A percentile compares a stretch with the other conserved stretches of the same genome.
Evolutionary conservation across 257 asterid species (phyloP).

Genomic region (Solanum microdontum): DNA sequence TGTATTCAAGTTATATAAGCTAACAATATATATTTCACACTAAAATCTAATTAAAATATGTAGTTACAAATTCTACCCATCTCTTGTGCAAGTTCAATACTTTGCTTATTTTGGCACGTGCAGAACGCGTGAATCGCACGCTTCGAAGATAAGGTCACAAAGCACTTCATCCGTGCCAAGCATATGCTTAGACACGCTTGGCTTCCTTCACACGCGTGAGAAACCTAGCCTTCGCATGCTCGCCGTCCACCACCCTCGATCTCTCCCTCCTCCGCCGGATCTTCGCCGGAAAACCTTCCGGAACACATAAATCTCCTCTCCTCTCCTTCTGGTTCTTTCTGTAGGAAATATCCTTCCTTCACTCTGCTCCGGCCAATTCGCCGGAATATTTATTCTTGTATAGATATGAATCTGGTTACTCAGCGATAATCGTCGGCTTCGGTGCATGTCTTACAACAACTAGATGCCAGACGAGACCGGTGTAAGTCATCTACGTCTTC

Average conservation of each 20-base stretch:
- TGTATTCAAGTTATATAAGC: neutral
- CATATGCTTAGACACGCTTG: conserved; percentile 44
- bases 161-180: conserved; percentile 47
- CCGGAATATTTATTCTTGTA: conserved; percentile 13
- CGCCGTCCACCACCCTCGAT: conserved; percentile 15
- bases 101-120: conserved; percentile 32
- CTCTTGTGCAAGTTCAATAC: neutral
- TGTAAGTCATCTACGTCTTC: conserved; percentile 8
- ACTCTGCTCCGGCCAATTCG: conserved; percentile 6
- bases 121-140: conserved; percentile 66
- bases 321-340: neutral
- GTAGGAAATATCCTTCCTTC: neutral
- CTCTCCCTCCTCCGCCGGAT: conserved; percentile 44
- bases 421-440: neutral
- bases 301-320: neutral
- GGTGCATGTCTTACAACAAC: neutral
- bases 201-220: conserved; percentile 40
- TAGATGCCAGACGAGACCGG: conserved; percentile 8
- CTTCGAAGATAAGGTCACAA: conserved; percentile 48
- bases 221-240: conserved; percentile 22
- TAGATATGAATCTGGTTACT: conserved; percentile 27
- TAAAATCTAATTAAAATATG: neutral
- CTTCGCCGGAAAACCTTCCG: conserved; percentile 38
- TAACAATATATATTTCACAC: neutral
- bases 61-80: neutral